Evolutionary conservation across 768 basidiomycete genomes (phyloP).

Genomic region (Jaapia argillacea): DNA sequence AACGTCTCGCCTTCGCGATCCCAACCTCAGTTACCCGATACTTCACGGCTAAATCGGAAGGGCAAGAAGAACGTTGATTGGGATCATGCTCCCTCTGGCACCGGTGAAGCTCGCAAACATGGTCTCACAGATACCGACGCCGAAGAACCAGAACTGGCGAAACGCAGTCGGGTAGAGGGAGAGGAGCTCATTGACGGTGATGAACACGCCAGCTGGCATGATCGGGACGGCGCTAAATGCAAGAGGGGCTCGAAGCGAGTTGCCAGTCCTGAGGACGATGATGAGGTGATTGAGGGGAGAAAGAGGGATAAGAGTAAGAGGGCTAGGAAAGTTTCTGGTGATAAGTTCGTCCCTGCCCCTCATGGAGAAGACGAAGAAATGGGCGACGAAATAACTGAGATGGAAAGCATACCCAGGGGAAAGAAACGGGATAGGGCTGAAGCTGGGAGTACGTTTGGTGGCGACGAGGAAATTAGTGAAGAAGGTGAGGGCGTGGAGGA

Average conservation of each 20-base stretch:
- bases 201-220: conserved; percentile 34
- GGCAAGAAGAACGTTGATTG: too few relatives aligned
- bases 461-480: conserved; percentile 38
- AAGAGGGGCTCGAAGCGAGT: conserved; percentile 43
- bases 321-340: conserved; percentile 38
- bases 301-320: conserved; percentile 39
- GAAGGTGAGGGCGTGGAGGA: conserved; percentile 26
- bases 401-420: conserved; percentile 26
- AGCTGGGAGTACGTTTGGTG: conserved; percentile 62
- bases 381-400: conserved; percentile 6
- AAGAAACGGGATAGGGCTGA: conserved; percentile 73
- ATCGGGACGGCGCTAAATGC: conserved; percentile 11
- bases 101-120: conserved; percentile 29
- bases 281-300: conserved; percentile 26
- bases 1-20: too few relatives aligned
- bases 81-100: conserved; percentile 3
- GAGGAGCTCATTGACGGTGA: conserved; percentile 38
- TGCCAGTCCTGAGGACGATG: conserved; percentile 34
- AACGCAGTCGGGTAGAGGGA: conserved; percentile 44
- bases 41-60: too few relatives aligned
- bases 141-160: conserved; percentile 31
- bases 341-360: too few relatives aligned
- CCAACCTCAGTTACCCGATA: too few relatives aligned
- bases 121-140: too few relatives aligned
- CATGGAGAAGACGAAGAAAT: conserved; percentile 6